A percentile compares a stretch with the other conserved stretches of the same genome.
Evolutionary conservation across 805 yeast genomes (phyloP).

Genomic region (Candida berthetii): DNA sequence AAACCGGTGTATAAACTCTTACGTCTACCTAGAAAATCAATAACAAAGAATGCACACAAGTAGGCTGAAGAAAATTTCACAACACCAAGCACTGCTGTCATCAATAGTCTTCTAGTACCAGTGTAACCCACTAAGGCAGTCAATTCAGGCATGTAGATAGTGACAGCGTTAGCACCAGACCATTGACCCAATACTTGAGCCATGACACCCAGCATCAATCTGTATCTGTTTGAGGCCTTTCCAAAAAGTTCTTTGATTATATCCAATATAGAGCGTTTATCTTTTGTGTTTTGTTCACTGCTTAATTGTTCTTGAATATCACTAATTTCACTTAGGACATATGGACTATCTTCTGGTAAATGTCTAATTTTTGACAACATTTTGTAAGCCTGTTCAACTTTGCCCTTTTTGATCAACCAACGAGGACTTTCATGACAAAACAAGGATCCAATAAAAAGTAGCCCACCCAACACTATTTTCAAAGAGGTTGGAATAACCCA

Average conservation of each 20-base stretch:
- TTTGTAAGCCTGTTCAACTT: conserved; percentile 32
- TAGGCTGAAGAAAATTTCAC: conserved; percentile 46
- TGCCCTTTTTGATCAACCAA: conserved; percentile 33
- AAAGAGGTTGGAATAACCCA: conserved; percentile 49
- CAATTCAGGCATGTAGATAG: conserved; percentile 50
- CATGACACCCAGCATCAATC: conserved; percentile 35
- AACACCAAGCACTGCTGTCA: conserved; percentile 48
- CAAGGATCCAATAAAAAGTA: conserved; percentile 33
- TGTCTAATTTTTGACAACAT: conserved; percentile 38
- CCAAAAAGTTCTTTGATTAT: conserved; percentile 28
- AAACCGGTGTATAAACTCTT: conserved; percentile 44
- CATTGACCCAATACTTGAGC: conserved; percentile 49
- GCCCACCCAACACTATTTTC: conserved; percentile 42
- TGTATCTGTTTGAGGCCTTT: conserved; percentile 35
- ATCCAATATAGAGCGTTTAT: conserved; percentile 16
- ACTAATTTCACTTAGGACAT: conserved; percentile 40
- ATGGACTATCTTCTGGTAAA: conserved; percentile 40
- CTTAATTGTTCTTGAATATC: conserved; percentile 43
- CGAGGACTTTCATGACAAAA: conserved; percentile 46
- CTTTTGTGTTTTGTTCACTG: conserved; percentile 26
- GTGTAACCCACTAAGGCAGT: conserved; percentile 40
- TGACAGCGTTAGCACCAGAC: conserved; percentile 53
- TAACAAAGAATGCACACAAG: conserved; percentile 43
- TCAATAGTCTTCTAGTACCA: conserved; percentile 33
- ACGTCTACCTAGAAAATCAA: conserved; percentile 49